These are phyloP conservation scores for Mycena venus DNA, from an alignment of 768 basidiomycete genomes.

Conservation along the genomic window DNA sequence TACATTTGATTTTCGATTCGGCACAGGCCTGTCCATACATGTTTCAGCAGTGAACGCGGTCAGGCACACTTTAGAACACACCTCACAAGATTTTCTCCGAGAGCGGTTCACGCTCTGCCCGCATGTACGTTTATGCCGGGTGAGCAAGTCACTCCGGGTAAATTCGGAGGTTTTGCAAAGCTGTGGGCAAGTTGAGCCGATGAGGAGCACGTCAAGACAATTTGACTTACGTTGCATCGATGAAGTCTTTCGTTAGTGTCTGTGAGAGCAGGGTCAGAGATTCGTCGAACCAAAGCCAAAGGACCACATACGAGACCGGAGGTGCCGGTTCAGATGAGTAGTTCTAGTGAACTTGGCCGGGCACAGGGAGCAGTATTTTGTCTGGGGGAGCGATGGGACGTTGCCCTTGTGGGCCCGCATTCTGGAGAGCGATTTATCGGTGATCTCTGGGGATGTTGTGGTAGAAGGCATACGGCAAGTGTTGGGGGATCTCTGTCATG, in stretches of 20 bases:
- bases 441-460: background rate
- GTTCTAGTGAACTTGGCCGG: constrained; percentile 82
- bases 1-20: constrained; percentile 83
- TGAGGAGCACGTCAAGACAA: background rate
- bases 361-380: constrained; percentile 75
- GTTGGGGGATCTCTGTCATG: background rate
- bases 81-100: constrained; percentile 76
- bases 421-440: constrained; percentile 38
- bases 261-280: constrained; percentile 41
- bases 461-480: background rate
- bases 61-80: constrained; percentile 35
- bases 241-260: constrained; percentile 79
- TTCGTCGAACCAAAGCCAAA: background rate
- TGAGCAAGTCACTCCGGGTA: constrained; percentile 79
- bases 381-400: constrained; percentile 77
- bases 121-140: constrained; percentile 79
- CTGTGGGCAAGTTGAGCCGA: constrained; percentile 50
- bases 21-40: constrained; percentile 69
- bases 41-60: constrained; percentile 6
- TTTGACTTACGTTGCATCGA: constrained; percentile 67
- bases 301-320: constrained; percentile 72
- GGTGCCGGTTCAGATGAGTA: constrained; percentile 79
- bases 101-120: constrained; percentile 73
- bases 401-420: constrained; percentile 71
- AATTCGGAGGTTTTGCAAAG: constrained; percentile 74